Conservation (phyloP, 192 early-diverging fungal species). For the Entrophospora sp. region DNA sequence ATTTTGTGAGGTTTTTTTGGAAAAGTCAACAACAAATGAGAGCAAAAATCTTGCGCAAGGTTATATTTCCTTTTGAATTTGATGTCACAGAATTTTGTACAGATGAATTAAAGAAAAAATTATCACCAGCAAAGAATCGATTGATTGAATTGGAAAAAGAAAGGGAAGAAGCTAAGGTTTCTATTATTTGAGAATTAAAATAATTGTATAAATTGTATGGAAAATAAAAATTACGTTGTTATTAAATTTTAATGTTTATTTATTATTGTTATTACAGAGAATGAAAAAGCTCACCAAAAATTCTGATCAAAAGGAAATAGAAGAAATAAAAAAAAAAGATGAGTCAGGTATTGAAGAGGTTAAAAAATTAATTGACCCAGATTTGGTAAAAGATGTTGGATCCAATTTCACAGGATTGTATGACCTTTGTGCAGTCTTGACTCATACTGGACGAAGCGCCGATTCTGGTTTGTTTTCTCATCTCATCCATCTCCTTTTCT, state of each 20-base stretch:
- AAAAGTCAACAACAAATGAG: conserved; percentile 66
- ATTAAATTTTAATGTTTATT: background rate
- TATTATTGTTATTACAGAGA: conserved; percentile 8
- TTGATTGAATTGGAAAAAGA: conserved; percentile 69
- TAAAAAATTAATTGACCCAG: conserved; percentile 52
- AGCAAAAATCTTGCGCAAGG: conserved; percentile 92
- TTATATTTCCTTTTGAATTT: conserved; percentile 88
- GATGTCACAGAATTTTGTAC: conserved; percentile 86
- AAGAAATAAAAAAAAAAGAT: conserved; percentile 22
- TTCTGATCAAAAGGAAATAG: background rate
- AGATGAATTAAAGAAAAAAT: conserved; percentile 66
- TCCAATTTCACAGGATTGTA: conserved; percentile 84
- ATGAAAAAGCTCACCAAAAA: conserved; percentile 21
- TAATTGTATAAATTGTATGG: too few relatives aligned
- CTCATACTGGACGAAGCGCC: conserved; percentile 88
- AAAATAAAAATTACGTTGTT: too few relatives aligned
- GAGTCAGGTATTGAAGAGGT: conserved; percentile 22
- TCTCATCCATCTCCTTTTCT: too few relatives aligned
- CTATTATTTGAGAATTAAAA: too few relatives aligned
- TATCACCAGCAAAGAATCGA: conserved; percentile 50
- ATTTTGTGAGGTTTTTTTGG: conserved; percentile 97
- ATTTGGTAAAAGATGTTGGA: conserved; percentile 70
- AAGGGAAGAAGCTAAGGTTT: conserved; percentile 42
- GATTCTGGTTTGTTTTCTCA: conserved; percentile 65
- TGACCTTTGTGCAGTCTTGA: conserved; percentile 88